These are phyloP conservation scores for Clonostachys sp. DNA, from an alignment of 2,329 filamentous ascomycete species.

Conservation along the genomic window DNA sequence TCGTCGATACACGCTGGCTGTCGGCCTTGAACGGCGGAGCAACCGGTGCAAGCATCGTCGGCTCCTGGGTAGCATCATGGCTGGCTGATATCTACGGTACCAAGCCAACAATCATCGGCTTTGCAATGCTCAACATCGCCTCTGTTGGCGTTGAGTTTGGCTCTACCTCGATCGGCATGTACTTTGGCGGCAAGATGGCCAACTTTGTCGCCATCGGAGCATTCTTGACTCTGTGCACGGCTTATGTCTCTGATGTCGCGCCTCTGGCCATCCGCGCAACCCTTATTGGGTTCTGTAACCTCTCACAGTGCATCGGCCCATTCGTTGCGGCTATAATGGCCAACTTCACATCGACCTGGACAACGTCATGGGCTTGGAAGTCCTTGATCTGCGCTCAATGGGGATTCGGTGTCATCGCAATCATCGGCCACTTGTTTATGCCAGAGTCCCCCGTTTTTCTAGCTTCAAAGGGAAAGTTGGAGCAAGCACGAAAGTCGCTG, in stretches of 20 bases:
- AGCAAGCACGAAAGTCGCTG: conserved; percentile 23
- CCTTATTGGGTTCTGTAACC: conserved; percentile 26
- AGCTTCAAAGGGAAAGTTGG: conserved; percentile 23
- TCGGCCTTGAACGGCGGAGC: conserved; percentile 11
- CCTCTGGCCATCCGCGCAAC: conserved; percentile 29
- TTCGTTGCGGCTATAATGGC: conserved; percentile 29
- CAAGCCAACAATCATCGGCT: conserved; percentile 12
- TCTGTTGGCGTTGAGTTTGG: conserved; percentile 21
- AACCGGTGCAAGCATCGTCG: conserved; percentile 13
- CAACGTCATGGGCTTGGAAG: conserved; percentile 33
- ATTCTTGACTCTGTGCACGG: conserved; percentile 27
- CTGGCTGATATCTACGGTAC: conserved; percentile 14
- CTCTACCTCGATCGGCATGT: conserved; percentile 18
- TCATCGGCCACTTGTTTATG: conserved; percentile 22
- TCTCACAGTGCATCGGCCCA: conserved; percentile 31
- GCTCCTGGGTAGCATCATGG: conserved; percentile 13
- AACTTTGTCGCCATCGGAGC: conserved; percentile 25
- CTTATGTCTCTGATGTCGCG: conserved; percentile 29
- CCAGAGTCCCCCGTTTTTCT: conserved; percentile 37
- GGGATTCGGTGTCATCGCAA: conserved; percentile 27
- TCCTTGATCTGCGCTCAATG: conserved; percentile 32
- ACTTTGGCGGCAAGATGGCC: conserved; percentile 19
- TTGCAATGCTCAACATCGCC: conserved; percentile 13
- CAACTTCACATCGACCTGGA: conserved; percentile 26
- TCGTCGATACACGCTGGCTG: conserved; percentile 7